These are phyloP conservation scores for Ziziphus jujuba DNA, from an alignment of 306 rosid species.

Conservation along the genomic window DNA sequence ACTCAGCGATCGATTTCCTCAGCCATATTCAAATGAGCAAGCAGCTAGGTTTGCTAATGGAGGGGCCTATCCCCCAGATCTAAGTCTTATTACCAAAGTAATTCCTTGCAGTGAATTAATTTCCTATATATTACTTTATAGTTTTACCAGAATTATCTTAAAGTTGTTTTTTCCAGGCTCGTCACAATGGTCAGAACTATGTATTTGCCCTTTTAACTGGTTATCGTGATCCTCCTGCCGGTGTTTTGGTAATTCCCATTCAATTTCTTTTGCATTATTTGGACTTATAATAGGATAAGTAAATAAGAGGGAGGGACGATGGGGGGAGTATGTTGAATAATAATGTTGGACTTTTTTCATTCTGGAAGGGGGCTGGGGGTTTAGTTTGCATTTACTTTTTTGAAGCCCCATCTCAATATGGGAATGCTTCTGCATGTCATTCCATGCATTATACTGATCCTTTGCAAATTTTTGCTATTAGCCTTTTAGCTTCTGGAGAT, in stretches of 20 bases:
- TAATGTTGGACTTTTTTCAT: neutral
- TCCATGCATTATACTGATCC: neutral
- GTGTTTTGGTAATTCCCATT: constrained; percentile 62
- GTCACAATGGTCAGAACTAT: too few species aligned
- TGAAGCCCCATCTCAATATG: neutral
- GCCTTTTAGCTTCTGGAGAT: neutral
- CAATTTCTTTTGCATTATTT: neutral
- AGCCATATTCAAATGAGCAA: constrained; percentile 89
- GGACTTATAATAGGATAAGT: too few species aligned
- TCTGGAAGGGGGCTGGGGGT: too few species aligned
- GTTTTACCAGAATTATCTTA: too few species aligned
- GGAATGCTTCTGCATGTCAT: neutral
- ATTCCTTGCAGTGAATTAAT: constrained; percentile 28
- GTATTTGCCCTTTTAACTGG: constrained; percentile 56
- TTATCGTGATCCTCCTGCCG: constrained; percentile 96
- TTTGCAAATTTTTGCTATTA: too few species aligned
- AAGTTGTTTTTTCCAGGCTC: constrained; percentile 12
- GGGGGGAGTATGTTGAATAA: too few species aligned
- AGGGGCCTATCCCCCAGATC: constrained; percentile 98
- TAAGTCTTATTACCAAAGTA: constrained; percentile 95
- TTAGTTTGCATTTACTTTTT: neutral
- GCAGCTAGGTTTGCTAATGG: constrained; percentile 99
- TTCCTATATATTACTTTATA: neutral
- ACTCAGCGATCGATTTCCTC: constrained; percentile 94
- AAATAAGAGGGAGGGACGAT: too few species aligned